Percentiles rank a stretch among this genome's conserved stretches.
Evolutionary conservation across 2,329 filamentous ascomycete species (phyloP).

Genomic region (Hypocreales sp.): DNA sequence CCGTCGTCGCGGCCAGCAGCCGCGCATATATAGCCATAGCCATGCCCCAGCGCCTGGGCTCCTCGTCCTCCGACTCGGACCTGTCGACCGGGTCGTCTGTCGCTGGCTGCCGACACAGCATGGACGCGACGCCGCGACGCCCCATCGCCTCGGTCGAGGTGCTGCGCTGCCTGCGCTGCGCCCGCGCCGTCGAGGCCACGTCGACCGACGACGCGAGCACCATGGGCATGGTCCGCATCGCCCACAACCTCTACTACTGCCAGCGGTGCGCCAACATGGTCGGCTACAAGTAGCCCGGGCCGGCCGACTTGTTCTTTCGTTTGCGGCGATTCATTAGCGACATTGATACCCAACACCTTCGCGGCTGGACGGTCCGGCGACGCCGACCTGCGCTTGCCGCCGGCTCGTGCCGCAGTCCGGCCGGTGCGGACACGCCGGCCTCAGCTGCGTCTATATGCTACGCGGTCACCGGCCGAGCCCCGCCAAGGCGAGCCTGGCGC

Average conservation of each 20-base stretch:
- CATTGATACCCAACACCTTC: no score
- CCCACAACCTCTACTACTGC: slow-evolving; percentile 52
- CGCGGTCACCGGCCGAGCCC: no score
- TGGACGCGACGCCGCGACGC: slow-evolving; percentile 26
- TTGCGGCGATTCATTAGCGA: no score
- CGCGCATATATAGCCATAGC: no score
- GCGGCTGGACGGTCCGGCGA: no score
- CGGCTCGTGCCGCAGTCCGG: no score
- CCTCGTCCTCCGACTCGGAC: slow-evolving; percentile 25
- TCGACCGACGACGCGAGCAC: slow-evolving; percentile 42
- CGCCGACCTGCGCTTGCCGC: no score
- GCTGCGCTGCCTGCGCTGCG: slow-evolving; percentile 47
- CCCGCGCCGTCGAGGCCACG: slow-evolving; percentile 43
- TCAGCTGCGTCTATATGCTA: no score
- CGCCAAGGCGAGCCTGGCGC: no score
- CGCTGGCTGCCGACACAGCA: slow-evolving; percentile 23
- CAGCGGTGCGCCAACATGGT: slow-evolving; percentile 46
- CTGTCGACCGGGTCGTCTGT: slow-evolving; percentile 16
- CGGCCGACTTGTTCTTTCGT: background rate
- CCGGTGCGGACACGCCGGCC: no score
- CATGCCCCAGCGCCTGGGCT: no score
- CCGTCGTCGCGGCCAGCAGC: no score
- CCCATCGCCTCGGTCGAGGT: slow-evolving; percentile 40
- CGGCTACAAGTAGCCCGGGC: slow-evolving; percentile 41
- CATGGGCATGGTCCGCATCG: slow-evolving; percentile 48